Evolutionary conservation across 2,329 filamentous ascomycete genomes (phyloP), one percentile per base, ranked within the genome.

Genomic region (Didymella segeticola): DNA sequence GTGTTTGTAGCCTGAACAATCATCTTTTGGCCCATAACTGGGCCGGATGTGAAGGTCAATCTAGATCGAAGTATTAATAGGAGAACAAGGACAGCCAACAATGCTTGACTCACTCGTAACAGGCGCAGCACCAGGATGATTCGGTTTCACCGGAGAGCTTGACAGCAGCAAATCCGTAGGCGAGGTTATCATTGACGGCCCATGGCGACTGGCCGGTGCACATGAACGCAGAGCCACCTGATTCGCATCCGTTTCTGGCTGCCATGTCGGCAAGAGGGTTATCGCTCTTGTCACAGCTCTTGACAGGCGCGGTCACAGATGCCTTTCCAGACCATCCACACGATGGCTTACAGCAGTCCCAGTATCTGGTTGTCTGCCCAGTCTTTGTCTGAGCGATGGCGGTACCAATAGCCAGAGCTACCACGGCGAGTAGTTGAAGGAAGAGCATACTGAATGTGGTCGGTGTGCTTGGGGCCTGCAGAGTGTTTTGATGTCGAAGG

Each of bases 291-390:
- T 83, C 78, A 72, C 85, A 88, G 41, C 80, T 83, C 31, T 73
- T 71, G 48, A 86, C 81, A 15, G 84, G 81, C 47, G 73, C 64
- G 62, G 73, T 78, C 69, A 85, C 80, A 30, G 77, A 61, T 3
- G 82, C 83, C 67, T 88, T 88, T 52, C 75, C 80, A 7, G 78
- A 63, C 86, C 86, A 81, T 9, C 82, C 79, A 70, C 86, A 89
- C 14, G 84, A 86, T 23, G 86, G 82, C 77, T 90, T 90, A 77
- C 87, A 89, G 78, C 87, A 89, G 71, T 89, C 87, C 73, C 72
- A 75, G 58, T 75, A 75, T 17, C 73, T 64, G 17, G 72, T 74
- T 5, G 72, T 74, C 55, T 62, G 65, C 51, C 70, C 72, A 9
- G 63, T 65, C n/a, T 57, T 56, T 9, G 56, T 57, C 17, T 69